These are phyloP conservation scores for Apiospora marii DNA, from an alignment of 2,329 filamentous ascomycete genomes.

Conservation along the genomic window DNA sequence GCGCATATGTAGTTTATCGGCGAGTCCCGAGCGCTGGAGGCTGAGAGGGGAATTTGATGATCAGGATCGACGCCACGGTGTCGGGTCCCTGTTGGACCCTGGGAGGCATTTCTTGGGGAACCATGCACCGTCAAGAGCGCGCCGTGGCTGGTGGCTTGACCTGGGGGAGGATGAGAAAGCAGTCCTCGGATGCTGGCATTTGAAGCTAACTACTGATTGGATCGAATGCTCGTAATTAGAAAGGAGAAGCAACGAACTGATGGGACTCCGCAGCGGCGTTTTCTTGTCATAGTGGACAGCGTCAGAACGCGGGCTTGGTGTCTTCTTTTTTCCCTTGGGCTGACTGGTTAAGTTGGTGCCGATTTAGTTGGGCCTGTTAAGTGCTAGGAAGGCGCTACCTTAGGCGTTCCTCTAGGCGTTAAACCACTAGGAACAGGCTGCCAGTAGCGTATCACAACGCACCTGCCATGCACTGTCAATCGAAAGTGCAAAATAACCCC, in stretches of 20 bases:
- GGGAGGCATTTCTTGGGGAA: background rate
- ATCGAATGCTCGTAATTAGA: background rate
- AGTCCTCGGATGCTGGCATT: too few relatives aligned
- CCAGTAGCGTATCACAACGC: background rate
- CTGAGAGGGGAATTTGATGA: background rate
- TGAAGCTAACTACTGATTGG: background rate
- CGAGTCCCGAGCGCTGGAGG: background rate
- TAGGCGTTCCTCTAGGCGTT: background rate
- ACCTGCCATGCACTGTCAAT: background rate
- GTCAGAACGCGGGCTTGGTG: background rate
- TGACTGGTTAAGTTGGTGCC: background rate
- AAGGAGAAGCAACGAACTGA: background rate
- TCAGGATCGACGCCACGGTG: constrained; percentile 1
- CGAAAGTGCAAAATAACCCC: background rate
- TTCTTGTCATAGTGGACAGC: background rate
- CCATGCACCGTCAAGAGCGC: background rate
- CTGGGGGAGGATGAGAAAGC: background rate
- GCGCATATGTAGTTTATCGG: background rate
- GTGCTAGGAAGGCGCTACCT: background rate
- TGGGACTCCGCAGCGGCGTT: background rate
- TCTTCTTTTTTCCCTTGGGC: background rate
- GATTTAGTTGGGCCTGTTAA: constrained; percentile 12
- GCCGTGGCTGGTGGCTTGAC: constrained; percentile 2
- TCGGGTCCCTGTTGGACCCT: constrained; percentile 4
- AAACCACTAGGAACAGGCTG: background rate